phyloP scores from a whole-genome alignment of 2,329 filamentous ascomycete genomes.

The Alternaria brassicicola region DNA sequence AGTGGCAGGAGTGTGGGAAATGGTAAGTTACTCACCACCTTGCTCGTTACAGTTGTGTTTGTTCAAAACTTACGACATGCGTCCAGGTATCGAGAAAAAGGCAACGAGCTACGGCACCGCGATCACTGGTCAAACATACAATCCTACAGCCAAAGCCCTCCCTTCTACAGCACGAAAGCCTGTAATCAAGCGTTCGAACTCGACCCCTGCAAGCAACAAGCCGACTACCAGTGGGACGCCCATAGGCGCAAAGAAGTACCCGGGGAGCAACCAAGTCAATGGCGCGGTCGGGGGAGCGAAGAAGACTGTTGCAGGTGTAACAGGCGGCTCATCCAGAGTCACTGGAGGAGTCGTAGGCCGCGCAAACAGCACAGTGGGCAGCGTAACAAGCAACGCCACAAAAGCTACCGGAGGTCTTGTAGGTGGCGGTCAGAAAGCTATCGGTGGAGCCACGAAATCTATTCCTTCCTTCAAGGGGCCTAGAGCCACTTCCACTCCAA shows the following conservation, averaged over 20 bases:
- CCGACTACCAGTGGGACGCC: slow-evolving; percentile 24
- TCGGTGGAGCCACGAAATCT: slow-evolving; percentile 11
- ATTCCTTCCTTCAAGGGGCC: slow-evolving; percentile 15
- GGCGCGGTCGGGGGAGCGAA: slow-evolving; percentile 19
- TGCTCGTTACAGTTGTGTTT: neutral
- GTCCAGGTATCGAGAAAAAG: slow-evolving; percentile 40
- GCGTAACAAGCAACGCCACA: slow-evolving; percentile 10
- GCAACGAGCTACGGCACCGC: slow-evolving; percentile 37
- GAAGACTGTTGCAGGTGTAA: slow-evolving; percentile 27
- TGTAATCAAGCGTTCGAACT: slow-evolving; percentile 41
- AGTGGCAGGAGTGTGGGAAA: slow-evolving; percentile 40
- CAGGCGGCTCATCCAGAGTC: slow-evolving; percentile 13
- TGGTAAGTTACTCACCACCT: slow-evolving; percentile 24
- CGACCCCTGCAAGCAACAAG: slow-evolving; percentile 36
- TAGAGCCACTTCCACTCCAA: slow-evolving; percentile 5
- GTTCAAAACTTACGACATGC: neutral
- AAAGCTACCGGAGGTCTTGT: slow-evolving; percentile 6
- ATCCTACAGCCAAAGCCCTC: slow-evolving; percentile 35
- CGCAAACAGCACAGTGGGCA: slow-evolving; percentile 19
- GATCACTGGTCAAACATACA: slow-evolving; percentile 40
- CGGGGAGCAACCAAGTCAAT: slow-evolving; percentile 25
- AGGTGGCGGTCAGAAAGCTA: slow-evolving; percentile 20
- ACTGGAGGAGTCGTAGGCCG: slow-evolving; percentile 14
- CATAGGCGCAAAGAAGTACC: slow-evolving; percentile 40
- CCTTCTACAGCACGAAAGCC: slow-evolving; percentile 41